phyloP scores from a whole-genome alignment of 225 moss, liverwort and hornwort genomes.

The Marchantia paleacea region DNA sequence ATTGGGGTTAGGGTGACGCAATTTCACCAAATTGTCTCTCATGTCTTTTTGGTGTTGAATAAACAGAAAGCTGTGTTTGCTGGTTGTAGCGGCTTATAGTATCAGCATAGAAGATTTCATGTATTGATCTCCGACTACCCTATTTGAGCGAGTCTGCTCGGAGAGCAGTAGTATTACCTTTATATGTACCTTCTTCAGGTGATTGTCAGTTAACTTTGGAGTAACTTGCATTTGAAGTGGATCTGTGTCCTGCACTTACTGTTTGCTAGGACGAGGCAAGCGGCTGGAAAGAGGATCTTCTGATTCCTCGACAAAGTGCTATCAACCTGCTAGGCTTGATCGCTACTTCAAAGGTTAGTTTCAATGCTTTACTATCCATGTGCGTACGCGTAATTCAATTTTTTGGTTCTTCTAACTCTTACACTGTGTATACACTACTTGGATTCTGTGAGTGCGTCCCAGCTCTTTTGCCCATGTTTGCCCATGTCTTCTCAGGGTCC shows the following conservation, averaged over 20 bases:
- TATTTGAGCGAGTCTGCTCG: too few species aligned
- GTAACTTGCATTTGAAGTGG: not conserved
- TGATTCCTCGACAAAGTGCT: constrained; percentile 71
- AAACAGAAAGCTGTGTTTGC: too few species aligned
- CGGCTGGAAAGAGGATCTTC: constrained; percentile 72
- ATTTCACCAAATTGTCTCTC: not conserved
- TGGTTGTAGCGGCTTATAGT: too few species aligned
- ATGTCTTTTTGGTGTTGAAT: not conserved
- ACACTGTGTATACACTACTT: not conserved
- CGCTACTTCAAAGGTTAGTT: constrained; percentile 58
- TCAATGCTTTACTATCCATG: not conserved
- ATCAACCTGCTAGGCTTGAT: constrained; percentile 73
- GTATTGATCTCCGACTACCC: too few species aligned
- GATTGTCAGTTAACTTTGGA: not conserved
- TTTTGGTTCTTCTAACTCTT: not conserved
- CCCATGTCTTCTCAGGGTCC: constrained; percentile 45
- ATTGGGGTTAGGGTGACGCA: not conserved
- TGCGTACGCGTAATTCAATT: not conserved
- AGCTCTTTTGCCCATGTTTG: not conserved
- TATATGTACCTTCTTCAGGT: too few species aligned
- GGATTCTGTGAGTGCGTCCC: not conserved
- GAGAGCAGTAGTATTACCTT: too few species aligned
- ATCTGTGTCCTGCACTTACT: not conserved
- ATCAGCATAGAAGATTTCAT: too few species aligned
- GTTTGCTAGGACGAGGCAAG: constrained; percentile 55